These are phyloP conservation scores for Isatis tinctoria DNA, from an alignment of 345 rosid genomes.

Conservation along the genomic window DNA sequence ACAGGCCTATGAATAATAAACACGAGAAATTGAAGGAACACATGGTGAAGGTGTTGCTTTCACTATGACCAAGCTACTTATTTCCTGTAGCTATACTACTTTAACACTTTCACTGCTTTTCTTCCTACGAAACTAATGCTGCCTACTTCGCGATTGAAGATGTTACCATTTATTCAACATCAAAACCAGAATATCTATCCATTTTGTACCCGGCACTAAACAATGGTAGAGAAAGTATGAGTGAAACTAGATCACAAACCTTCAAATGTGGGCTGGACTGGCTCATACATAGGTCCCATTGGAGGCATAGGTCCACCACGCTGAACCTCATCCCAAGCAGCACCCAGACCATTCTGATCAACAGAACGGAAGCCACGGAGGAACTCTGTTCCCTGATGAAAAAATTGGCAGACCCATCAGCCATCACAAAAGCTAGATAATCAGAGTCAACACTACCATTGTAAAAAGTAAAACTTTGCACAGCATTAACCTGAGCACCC, in stretches of 20 bases:
- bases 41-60: background rate
- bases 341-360: conserved; percentile 63
- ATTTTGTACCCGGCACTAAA: background rate
- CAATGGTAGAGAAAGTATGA: background rate
- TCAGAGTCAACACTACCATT: background rate
- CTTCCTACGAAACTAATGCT: background rate
- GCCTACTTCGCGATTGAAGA: background rate
- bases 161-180: background rate
- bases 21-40: background rate
- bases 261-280: conserved; percentile 58
- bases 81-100: background rate
- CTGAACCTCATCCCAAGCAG: conserved; percentile 88
- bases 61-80: background rate
- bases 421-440: background rate
- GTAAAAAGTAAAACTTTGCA: background rate
- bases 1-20: background rate
- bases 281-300: conserved; percentile 40
- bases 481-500: conserved; percentile 52
- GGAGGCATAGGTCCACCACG: conserved; percentile 43
- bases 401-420: background rate
- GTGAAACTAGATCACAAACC: conserved; percentile 39
- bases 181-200: background rate
- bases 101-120: background rate
- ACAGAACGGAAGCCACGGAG: conserved; percentile 59
- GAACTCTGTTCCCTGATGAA: conserved; percentile 70